Percentiles rank a stretch among this genome's conserved stretches.
These are phyloP conservation scores for Pythium volutum DNA, from an alignment of 352 stramenopile genomes.

Conservation along the genomic window DNA sequence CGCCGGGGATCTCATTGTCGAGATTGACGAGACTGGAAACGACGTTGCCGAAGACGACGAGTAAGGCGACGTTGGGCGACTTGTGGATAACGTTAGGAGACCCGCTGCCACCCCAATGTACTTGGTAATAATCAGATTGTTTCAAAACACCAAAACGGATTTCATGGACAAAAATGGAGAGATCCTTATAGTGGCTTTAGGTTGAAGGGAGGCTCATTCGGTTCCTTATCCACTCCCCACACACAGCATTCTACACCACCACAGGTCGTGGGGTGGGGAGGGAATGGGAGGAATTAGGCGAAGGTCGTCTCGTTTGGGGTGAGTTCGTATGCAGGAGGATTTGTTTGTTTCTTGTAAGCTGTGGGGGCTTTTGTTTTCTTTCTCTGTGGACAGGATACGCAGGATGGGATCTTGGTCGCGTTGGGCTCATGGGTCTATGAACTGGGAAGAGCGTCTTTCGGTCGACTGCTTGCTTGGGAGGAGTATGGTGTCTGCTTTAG, in stretches of 20 bases:
- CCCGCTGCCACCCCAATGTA: too few species aligned
- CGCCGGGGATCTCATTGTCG: slow-evolving; percentile 93
- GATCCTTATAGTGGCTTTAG: neutral
- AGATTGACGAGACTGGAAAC: slow-evolving; percentile 90
- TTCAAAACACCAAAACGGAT: neutral
- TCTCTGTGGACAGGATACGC: neutral
- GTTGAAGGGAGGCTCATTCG: too few species aligned
- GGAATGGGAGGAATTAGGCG: too few species aligned
- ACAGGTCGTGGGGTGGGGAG: too few species aligned
- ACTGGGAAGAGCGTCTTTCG: neutral
- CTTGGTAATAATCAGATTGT: slow-evolving; percentile 4
- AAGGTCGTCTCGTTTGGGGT: too few species aligned
- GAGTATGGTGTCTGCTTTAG: slow-evolving; percentile 39
- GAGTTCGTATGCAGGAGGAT: too few species aligned
- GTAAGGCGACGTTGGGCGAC: slow-evolving; percentile 1
- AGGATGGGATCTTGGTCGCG: neutral
- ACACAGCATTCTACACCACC: too few species aligned
- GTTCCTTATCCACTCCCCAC: too few species aligned
- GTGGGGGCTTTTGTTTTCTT: neutral
- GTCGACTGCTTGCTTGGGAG: neutral
- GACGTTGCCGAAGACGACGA: slow-evolving; percentile 32
- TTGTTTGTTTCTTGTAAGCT: too few species aligned
- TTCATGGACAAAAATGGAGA: neutral
- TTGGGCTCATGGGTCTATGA: slow-evolving; percentile 2
- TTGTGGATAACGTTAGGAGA: neutral